phyloP scores from a whole-genome alignment of 148 eudicot genomes.

The Suaeda aralocaspica region DNA sequence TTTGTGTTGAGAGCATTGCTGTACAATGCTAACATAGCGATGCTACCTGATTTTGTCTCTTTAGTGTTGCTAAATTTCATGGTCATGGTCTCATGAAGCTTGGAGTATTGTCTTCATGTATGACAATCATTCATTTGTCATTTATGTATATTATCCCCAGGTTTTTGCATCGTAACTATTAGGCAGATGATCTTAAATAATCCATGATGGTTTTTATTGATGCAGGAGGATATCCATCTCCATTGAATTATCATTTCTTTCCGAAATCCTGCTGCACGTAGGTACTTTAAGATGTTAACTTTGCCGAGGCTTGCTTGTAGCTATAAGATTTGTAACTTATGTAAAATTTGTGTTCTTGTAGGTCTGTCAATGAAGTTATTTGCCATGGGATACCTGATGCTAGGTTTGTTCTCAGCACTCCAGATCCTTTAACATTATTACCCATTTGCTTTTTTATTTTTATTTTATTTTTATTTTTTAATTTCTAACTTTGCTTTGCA shows the following conservation, averaged over 20 bases:
- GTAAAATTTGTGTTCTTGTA: slow-evolving; percentile 27
- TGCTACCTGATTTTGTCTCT: background rate
- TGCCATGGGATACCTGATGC: slow-evolving; percentile 99
- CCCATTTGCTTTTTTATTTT: background rate
- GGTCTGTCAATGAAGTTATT: slow-evolving; percentile 99
- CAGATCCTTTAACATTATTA: slow-evolving; percentile 5
- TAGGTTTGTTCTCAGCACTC: slow-evolving; percentile 38
- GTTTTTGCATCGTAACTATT: background rate
- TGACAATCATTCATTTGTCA: background rate
- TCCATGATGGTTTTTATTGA: slow-evolving; percentile 9
- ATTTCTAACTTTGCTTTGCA: background rate
- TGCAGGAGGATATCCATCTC: slow-evolving; percentile 98
- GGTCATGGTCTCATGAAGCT: background rate
- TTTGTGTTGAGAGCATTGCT: too few species aligned
- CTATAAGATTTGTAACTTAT: slow-evolving; percentile 13
- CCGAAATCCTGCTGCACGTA: slow-evolving; percentile 99
- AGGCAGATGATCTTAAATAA: background rate
- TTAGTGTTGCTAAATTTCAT: background rate
- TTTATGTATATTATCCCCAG: slow-evolving; percentile 1
- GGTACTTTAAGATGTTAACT: slow-evolving; percentile 45
- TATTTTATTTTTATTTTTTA: too few species aligned
- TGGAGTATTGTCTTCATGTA: background rate
- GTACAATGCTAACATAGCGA: background rate
- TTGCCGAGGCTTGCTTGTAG: background rate
- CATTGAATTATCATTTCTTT: slow-evolving; percentile 90